Evolutionary conservation across 2,329 filamentous ascomycete genomes (phyloP).

Genomic region (Botrytis cinerea): DNA sequence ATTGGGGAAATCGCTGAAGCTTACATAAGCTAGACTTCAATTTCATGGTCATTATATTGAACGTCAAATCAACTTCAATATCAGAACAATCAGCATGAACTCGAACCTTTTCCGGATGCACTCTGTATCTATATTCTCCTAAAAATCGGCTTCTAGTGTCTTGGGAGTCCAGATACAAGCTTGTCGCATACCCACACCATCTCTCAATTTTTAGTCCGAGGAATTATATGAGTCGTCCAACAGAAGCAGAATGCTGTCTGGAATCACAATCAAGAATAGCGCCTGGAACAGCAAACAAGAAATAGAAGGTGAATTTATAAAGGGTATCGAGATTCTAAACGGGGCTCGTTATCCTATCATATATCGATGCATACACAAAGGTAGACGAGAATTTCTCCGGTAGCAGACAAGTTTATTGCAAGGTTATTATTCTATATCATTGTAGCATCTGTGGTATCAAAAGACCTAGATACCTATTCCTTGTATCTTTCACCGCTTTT

Average conservation of each 20-base stretch:
- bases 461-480: background rate
- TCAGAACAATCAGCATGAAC: background rate
- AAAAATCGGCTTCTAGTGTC: background rate
- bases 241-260: background rate
- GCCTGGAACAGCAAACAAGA: fast-evolving
- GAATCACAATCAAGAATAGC: background rate
- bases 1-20: background rate
- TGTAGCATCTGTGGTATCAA: background rate
- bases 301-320: fast-evolving
- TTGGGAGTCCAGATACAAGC: background rate
- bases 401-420: fast-evolving
- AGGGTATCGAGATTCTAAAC: background rate
- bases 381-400: fast-evolving
- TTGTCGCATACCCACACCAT: background rate
- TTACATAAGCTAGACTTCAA: background rate
- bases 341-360: background rate
- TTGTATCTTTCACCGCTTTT: fast-evolving
- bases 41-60: background rate
- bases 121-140: background rate
- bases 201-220: background rate
- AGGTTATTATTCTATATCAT: background rate
- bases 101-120: fast-evolving
- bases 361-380: background rate
- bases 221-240: fast-evolving
- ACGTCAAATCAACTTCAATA: background rate